Percentiles rank a stretch among this genome's conserved stretches.
Evolutionary conservation across 2,329 filamentous ascomycete species (phyloP).

Genomic region (Fusarium caatingaense): DNA sequence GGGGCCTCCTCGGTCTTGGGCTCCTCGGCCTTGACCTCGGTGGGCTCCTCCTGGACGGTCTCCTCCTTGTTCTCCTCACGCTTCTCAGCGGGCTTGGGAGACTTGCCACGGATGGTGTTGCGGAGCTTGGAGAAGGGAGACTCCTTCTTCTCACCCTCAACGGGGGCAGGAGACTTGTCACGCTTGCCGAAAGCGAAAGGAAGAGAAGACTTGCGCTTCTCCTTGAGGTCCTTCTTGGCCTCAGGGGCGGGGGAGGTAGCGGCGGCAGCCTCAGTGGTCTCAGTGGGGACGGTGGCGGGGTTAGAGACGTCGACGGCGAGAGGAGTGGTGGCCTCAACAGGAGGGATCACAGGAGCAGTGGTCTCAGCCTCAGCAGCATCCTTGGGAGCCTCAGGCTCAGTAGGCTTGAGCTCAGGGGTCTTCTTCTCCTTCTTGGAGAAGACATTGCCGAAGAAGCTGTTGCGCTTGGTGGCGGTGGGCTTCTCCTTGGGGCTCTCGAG

Average conservation of each 20-base stretch:
- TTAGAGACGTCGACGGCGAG: constrained; percentile 65
- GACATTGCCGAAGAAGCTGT: constrained; percentile 65
- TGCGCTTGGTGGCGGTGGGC: constrained; percentile 60
- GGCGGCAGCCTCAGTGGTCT: constrained; percentile 59
- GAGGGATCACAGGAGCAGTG: constrained; percentile 68
- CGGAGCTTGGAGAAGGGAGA: constrained; percentile 71
- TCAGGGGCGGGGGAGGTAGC: constrained; percentile 60
- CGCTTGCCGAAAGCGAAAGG: constrained; percentile 84
- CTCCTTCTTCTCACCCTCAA: constrained; percentile 70
- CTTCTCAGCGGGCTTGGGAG: constrained; percentile 54
- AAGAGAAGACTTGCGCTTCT: constrained; percentile 85
- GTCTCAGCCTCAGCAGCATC: constrained; percentile 61
- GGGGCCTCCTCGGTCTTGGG: constrained; percentile 48
- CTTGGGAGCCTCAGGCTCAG: constrained; percentile 55
- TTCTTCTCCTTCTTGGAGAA: constrained; percentile 71
- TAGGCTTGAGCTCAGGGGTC: constrained; percentile 62
- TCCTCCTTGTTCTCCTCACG: constrained; percentile 51
- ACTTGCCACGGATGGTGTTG: constrained; percentile 65
- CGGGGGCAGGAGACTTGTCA: constrained; percentile 68
- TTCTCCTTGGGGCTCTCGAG: constrained; percentile 60
- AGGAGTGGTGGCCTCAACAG: constrained; percentile 67
- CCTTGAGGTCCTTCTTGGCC: constrained; percentile 73
- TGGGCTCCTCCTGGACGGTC: constrained; percentile 55
- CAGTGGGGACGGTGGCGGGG: constrained; percentile 59
- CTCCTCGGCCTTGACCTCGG: constrained; percentile 53